A percentile compares a stretch with the other conserved stretches of the same genome.
Conservation (phyloP, 768 basidiomycete genomes). For the Omphalotus guepiniiformis region DNA sequence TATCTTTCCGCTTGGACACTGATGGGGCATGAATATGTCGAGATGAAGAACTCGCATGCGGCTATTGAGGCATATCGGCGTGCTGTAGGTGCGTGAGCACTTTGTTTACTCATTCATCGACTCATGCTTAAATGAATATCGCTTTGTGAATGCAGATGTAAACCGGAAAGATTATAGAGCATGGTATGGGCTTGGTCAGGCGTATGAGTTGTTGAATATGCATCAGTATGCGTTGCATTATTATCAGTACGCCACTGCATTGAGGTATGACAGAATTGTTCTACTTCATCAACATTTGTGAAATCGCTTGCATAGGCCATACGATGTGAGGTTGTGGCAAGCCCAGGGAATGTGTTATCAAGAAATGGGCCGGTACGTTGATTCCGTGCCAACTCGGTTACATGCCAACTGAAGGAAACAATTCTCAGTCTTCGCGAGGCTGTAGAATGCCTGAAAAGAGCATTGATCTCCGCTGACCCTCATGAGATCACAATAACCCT, state of each 20-base stretch:
- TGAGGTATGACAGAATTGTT: conserved; percentile 52
- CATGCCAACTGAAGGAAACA: not conserved
- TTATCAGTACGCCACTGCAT: conserved; percentile 91
- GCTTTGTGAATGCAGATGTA: conserved; percentile 75
- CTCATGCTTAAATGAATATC: conserved; percentile 1
- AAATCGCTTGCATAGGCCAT: conserved; percentile 56
- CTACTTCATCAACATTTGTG: not conserved
- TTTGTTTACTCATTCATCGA: not conserved
- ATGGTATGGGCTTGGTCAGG: conserved; percentile 98
- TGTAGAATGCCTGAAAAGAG: conserved; percentile 87
- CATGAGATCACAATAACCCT: conserved; percentile 70
- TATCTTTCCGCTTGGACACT: conserved; percentile 98
- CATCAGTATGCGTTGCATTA: conserved; percentile 95
- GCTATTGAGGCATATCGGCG: conserved; percentile 97
- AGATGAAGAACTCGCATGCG: conserved; percentile 99
- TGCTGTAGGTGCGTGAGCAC: conserved; percentile 73
- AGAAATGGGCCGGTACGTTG: conserved; percentile 73
- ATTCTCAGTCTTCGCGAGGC: conserved; percentile 73
- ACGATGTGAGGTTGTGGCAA: conserved; percentile 95
- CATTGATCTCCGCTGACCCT: conserved; percentile 76
- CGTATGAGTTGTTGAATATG: conserved; percentile 96
- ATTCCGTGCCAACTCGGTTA: not conserved
- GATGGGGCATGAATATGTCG: conserved; percentile 98
- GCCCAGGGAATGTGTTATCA: conserved; percentile 93
- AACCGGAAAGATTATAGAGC: conserved; percentile 96